Evolutionary conservation across 768 basidiomycete species (phyloP).

Genomic region (Tulasnella sp.): DNA sequence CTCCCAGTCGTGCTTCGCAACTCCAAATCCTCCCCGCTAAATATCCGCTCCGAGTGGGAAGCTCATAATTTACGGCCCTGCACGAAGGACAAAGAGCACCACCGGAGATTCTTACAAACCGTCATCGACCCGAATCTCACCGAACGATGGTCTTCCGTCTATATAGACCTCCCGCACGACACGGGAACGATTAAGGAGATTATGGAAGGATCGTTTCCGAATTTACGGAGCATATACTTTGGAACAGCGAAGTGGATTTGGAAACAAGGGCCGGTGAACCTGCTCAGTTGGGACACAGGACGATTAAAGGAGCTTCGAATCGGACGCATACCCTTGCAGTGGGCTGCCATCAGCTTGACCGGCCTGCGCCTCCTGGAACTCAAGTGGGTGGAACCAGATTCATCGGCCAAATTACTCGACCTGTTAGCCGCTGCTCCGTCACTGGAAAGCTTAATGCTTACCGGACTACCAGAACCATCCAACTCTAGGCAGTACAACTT

Average conservation of each 20-base stretch:
- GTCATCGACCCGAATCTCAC: not conserved
- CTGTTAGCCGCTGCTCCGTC: not conserved
- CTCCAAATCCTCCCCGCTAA: not conserved
- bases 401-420: not conserved
- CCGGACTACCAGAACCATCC: not conserved
- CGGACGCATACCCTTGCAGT: not conserved
- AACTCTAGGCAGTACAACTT: not conserved
- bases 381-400: not conserved
- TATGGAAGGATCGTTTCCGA: not conserved
- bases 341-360: not conserved
- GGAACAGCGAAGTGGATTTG: not conserved
- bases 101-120: not conserved
- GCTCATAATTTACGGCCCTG: not conserved
- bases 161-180: not conserved
- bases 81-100: not conserved
- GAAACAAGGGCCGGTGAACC: not conserved
- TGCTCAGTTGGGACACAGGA: not conserved
- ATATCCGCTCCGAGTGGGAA: not conserved
- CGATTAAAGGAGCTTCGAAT: not conserved
- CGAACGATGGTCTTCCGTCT: not conserved
- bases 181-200: not conserved
- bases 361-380: not conserved
- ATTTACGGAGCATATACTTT: not conserved
- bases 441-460: not conserved
- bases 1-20: not conserved